These are phyloP conservation scores for Lanmaoa pseudosensibilis DNA, from an alignment of 768 basidiomycete species.

Conservation along the genomic window DNA sequence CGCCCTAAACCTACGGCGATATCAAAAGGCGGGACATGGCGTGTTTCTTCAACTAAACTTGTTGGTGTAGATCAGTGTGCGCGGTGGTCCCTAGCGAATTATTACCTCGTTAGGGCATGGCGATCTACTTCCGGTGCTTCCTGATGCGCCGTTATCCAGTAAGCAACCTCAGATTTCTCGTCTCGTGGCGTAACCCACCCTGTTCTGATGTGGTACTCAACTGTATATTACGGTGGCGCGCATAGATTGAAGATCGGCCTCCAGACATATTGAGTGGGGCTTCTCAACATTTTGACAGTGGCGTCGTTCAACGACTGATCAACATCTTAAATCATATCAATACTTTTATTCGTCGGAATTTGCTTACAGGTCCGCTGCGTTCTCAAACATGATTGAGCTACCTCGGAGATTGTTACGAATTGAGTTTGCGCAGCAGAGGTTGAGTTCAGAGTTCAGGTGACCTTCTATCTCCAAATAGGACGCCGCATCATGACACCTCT, in stretches of 20 bases:
- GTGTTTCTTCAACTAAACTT: not conserved
- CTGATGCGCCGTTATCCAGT: slow-evolving; percentile 19
- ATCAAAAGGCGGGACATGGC: slow-evolving; percentile 4
- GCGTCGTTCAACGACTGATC: slow-evolving; percentile 21
- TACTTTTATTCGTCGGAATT: slow-evolving; percentile 19
- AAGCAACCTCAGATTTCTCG: not conserved
- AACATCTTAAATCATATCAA: slow-evolving; percentile 16
- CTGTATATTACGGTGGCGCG: slow-evolving; percentile 16
- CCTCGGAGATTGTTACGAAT: slow-evolving; percentile 28
- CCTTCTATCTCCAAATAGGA: slow-evolving; percentile 27
- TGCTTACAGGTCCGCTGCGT: slow-evolving; percentile 15
- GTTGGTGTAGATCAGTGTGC: slow-evolving; percentile 4
- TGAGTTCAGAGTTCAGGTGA: slow-evolving; percentile 16
- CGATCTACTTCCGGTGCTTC: slow-evolving; percentile 25
- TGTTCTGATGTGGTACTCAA: slow-evolving; percentile 8
- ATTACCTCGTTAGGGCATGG: slow-evolving; percentile 15
- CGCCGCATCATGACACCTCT: slow-evolving; percentile 8
- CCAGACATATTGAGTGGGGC: slow-evolving; percentile 10
- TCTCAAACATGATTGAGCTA: slow-evolving; percentile 21
- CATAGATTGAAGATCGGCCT: slow-evolving; percentile 20
- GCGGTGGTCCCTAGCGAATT: slow-evolving; percentile 1
- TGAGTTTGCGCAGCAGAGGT: slow-evolving; percentile 22
- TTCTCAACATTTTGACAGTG: slow-evolving; percentile 23
- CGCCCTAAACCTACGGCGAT: slow-evolving; percentile 17
- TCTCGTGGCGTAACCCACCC: slow-evolving; percentile 19